phyloP scores from a whole-genome alignment of 2,329 filamentous ascomycete genomes.

The Seiridium unicorne region DNA sequence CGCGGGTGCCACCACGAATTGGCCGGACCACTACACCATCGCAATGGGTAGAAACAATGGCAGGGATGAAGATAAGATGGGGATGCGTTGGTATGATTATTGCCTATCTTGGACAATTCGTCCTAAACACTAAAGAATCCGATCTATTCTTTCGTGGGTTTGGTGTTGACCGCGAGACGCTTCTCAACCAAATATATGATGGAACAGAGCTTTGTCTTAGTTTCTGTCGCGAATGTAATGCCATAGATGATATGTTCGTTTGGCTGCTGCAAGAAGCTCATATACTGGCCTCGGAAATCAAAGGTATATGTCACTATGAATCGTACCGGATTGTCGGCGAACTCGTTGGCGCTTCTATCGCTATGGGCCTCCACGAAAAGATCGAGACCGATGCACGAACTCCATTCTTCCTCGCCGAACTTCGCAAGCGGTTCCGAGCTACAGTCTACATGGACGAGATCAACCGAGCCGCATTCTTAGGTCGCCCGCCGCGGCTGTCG shows the following conservation, averaged over 20 bases:
- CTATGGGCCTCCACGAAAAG: conserved; percentile 30
- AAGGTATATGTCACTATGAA: conserved; percentile 24
- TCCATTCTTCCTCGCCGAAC: conserved; percentile 29
- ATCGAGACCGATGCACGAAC: conserved; percentile 22
- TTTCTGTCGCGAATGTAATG: conserved; percentile 30
- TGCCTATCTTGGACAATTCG: conserved; percentile 22
- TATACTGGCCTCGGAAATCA: conserved; percentile 16
- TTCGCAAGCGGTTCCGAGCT: conserved; percentile 23
- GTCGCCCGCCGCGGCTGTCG: conserved; percentile 30
- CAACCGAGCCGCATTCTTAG: conserved; percentile 27
- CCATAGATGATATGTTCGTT: conserved; percentile 28
- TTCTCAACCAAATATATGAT: conserved; percentile 26
- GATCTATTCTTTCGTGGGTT: conserved; percentile 24
- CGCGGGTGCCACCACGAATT: neutral
- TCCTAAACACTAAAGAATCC: conserved; percentile 21
- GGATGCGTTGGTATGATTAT: neutral
- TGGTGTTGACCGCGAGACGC: conserved; percentile 20
- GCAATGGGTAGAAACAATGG: neutral
- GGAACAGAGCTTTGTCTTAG: conserved; percentile 24
- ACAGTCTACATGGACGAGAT: conserved; percentile 27
- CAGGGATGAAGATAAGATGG: neutral
- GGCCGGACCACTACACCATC: neutral
- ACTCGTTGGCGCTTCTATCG: conserved; percentile 23
- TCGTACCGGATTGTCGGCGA: conserved; percentile 28
- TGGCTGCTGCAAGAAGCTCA: conserved; percentile 22